These are phyloP conservation scores for Ailanthus altissimus DNA, from an alignment of 345 rosid genomes.

Conservation along the genomic window DNA sequence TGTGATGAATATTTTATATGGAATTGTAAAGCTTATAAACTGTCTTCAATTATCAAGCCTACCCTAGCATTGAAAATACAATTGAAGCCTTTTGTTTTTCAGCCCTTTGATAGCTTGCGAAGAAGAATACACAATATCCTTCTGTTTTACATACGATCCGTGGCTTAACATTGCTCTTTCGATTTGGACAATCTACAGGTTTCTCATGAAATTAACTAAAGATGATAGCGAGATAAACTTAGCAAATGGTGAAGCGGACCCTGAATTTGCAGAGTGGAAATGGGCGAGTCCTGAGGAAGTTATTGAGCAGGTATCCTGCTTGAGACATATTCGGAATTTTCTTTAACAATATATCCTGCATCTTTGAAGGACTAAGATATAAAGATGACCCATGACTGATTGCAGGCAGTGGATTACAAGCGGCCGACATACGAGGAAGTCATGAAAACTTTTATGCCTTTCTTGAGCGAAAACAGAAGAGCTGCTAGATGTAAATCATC, in stretches of 20 bases:
- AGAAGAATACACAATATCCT: neutral
- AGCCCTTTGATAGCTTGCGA: neutral
- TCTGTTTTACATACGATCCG: neutral
- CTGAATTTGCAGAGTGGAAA: conserved; percentile 96
- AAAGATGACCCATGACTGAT: neutral
- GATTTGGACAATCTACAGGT: conserved; percentile 47
- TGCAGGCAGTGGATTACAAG: conserved; percentile 96
- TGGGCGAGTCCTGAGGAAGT: conserved; percentile 89
- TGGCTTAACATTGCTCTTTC: conserved; percentile 1
- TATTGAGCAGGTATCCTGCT: conserved; percentile 58
- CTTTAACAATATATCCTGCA: neutral
- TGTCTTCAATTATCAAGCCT: neutral
- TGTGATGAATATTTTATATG: neutral
- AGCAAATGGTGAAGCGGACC: conserved; percentile 70
- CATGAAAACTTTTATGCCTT: conserved; percentile 68
- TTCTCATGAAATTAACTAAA: conserved; percentile 70
- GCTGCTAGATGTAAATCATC: conserved; percentile 91
- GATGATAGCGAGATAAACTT: conserved; percentile 85
- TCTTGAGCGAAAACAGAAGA: conserved; percentile 52
- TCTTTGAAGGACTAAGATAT: neutral
- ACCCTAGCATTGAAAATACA: neutral
- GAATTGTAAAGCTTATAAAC: neutral
- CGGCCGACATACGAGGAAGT: conserved; percentile 96
- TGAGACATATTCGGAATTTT: neutral
- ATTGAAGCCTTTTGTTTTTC: neutral